Conservation (phyloP, 352 stramenopile species). For the Globisporangium ultimum region DNA sequence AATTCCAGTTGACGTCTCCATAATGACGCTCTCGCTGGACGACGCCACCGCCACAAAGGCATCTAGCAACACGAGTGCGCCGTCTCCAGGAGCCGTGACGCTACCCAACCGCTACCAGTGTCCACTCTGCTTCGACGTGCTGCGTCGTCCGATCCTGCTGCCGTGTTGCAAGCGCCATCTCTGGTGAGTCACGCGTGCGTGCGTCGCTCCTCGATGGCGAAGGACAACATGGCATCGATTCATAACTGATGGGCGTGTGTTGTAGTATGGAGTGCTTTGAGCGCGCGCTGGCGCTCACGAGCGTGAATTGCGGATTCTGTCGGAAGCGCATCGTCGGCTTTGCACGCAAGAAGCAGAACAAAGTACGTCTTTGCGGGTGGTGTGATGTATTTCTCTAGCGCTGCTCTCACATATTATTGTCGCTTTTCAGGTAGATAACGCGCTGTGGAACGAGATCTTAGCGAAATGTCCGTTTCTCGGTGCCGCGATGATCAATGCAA, state of each 20-base stretch:
- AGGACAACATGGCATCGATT: background rate
- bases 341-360: constrained; percentile 69
- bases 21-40: background rate
- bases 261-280: constrained; percentile 66
- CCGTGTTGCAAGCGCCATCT: constrained; percentile 72
- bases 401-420: background rate
- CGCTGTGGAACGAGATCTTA: constrained; percentile 53
- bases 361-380: constrained; percentile 15
- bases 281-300: constrained; percentile 67
- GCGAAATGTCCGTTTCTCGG: constrained; percentile 43
- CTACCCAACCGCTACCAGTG: constrained; percentile 72
- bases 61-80: background rate
- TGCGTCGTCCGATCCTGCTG: constrained; percentile 60
- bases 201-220: background rate
- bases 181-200: constrained; percentile 29
- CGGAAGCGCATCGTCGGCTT: constrained; percentile 72
- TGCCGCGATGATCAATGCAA: constrained; percentile 1
- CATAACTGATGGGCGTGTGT: background rate
- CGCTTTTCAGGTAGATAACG: constrained; percentile 35
- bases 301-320: constrained; percentile 78
- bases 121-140: constrained; percentile 73
- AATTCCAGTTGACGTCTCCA: background rate
- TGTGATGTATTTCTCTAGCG: background rate
- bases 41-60: background rate
- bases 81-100: constrained; percentile 15